These are phyloP conservation scores for Fraxinus pennsylvanica DNA, from an alignment of 257 asterid genomes.

Conservation along the genomic window DNA sequence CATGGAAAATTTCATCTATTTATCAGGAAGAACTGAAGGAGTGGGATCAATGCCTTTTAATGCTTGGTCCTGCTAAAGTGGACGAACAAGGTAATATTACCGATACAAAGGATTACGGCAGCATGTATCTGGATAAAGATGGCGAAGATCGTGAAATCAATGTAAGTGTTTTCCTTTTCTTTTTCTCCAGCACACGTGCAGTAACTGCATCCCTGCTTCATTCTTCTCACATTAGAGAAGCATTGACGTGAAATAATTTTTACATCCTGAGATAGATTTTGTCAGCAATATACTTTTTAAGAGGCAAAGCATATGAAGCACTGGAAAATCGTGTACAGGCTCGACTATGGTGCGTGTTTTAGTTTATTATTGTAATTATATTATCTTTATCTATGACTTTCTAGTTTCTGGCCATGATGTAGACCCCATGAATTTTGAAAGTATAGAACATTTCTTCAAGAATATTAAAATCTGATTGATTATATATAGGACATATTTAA, in stretches of 20 bases:
- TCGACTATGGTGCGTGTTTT: conserved; percentile 75
- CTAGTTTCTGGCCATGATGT: conserved; percentile 20
- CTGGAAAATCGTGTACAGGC: conserved; percentile 90
- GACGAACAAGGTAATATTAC: conserved; percentile 92
- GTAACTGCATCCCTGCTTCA: conserved; percentile 9
- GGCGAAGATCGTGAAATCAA: conserved; percentile 97
- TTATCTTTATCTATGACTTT: background rate
- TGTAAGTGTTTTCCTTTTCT: conserved; percentile 48
- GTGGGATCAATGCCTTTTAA: conserved; percentile 93
- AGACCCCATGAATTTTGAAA: background rate
- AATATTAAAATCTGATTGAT: conserved; percentile 7
- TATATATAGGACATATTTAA: background rate
- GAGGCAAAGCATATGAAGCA: conserved; percentile 98
- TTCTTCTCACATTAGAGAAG: background rate
- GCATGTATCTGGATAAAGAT: conserved; percentile 89
- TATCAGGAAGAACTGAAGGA: conserved; percentile 88
- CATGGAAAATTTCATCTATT: background rate
- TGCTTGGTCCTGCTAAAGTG: conserved; percentile 96
- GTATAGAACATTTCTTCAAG: background rate
- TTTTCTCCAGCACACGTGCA: conserved; percentile 20
- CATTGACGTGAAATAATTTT: conserved; percentile 18
- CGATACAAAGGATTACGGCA: conserved; percentile 66
- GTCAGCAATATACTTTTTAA: conserved; percentile 89
- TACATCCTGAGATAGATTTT: conserved; percentile 60
- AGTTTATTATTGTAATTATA: background rate